These are phyloP conservation scores for Anthostomella pinea DNA, from an alignment of 2,329 filamentous ascomycete species.

Conservation along the genomic window DNA sequence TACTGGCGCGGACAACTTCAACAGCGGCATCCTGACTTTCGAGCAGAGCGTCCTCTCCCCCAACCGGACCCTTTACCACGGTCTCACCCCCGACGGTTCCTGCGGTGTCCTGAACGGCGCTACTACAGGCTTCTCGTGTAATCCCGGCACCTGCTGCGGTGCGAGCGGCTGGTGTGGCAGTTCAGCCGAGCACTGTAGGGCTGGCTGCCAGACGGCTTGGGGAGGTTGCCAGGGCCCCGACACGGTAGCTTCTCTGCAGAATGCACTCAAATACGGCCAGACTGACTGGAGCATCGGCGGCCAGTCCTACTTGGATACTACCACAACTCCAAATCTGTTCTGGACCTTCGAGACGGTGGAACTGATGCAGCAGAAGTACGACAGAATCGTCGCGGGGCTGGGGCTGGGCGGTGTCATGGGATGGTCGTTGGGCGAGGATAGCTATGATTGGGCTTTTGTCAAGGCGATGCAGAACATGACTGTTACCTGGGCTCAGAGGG, in stretches of 20 bases:
- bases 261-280: constrained; percentile 1
- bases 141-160: constrained; percentile 1
- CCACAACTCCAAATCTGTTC: constrained; percentile 34
- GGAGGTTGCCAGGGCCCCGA: constrained; percentile 10
- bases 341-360: constrained; percentile 55
- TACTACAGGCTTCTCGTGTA: constrained; percentile 1
- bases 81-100: background rate
- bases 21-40: constrained; percentile 9
- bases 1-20: constrained; percentile 8
- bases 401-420: constrained; percentile 50
- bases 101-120: constrained; percentile 8
- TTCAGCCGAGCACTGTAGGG: constrained; percentile 1
- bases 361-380: constrained; percentile 47
- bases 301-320: constrained; percentile 9
- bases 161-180: constrained; percentile 7
- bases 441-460: constrained; percentile 40
- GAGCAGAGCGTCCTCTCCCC: background rate
- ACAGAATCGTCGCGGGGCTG: constrained; percentile 39
- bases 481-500: no score
- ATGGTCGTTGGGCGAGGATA: constrained; percentile 53
- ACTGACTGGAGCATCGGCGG: constrained; percentile 4
- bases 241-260: constrained; percentile 8
- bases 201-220: constrained; percentile 8
- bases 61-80: background rate
- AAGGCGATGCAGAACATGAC: constrained; percentile 33